phyloP scores from a whole-genome alignment of 257 asterid species.

The Fraxinus excelsior region DNA sequence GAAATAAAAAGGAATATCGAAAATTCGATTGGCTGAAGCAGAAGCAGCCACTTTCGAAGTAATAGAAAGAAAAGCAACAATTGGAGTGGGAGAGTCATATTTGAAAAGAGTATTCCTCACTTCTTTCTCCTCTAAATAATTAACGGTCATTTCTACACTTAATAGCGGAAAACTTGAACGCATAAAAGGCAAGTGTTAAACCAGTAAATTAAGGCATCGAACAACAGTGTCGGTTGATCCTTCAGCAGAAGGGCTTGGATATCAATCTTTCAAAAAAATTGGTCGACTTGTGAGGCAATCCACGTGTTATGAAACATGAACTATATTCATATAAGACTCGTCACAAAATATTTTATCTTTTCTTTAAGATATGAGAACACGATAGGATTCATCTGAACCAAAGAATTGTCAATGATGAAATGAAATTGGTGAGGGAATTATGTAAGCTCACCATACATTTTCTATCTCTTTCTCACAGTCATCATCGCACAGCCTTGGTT shows the following conservation, averaged over 20 bases:
- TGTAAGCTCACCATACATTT: conserved; percentile 83
- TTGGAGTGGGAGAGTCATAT: no score
- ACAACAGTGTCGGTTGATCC: neutral
- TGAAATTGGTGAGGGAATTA: conserved; percentile 35
- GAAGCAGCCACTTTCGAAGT: no score
- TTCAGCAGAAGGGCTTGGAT: neutral
- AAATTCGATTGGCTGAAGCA: no score
- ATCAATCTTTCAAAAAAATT: neutral
- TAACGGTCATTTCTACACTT: neutral
- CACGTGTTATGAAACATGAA: neutral
- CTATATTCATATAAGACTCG: neutral
- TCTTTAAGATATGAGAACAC: conserved; percentile 6
- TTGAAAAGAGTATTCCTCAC: no score
- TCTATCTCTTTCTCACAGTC: conserved; percentile 88
- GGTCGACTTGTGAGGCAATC: neutral
- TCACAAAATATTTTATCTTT: conserved; percentile 1
- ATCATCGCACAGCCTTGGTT: conserved; percentile 81
- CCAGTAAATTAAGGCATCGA: neutral
- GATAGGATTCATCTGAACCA: neutral
- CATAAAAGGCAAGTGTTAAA: neutral
- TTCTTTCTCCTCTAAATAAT: no score
- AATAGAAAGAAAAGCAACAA: no score
- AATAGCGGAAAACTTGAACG: neutral
- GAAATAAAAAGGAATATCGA: no score
- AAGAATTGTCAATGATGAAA: neutral